Conservation (phyloP, 495 filamentous ascomycete genomes). For the Cenococcum geophilum region DNA sequence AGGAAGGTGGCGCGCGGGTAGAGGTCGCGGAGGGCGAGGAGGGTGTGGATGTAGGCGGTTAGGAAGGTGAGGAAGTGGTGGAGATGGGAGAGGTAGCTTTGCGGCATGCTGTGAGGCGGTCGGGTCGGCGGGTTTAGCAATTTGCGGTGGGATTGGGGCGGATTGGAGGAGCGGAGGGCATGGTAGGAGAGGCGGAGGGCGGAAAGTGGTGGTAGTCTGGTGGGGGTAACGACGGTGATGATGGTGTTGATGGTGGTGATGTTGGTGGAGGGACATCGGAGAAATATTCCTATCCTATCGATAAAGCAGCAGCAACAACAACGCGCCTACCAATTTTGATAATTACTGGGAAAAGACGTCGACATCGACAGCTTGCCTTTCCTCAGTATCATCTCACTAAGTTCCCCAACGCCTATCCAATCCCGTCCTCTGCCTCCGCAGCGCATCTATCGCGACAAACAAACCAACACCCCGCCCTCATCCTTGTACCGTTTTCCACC, state of each 20-base stretch:
- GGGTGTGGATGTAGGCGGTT: slow-evolving; percentile 82
- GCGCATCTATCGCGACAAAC: not conserved
- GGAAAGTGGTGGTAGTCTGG: no score
- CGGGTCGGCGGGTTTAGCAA: not conserved
- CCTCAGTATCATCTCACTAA: not conserved
- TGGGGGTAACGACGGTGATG: no score
- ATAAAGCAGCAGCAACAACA: slow-evolving; percentile 1
- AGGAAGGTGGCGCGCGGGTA: slow-evolving; percentile 81
- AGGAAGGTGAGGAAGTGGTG: slow-evolving; percentile 69
- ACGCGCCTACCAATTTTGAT: not conserved
- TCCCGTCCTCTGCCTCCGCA: not conserved
- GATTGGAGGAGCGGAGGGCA: not conserved
- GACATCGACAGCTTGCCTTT: not conserved
- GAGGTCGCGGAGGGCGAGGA: slow-evolving; percentile 78
- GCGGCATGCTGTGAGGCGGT: slow-evolving; percentile 27
- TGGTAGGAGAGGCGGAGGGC: not conserved
- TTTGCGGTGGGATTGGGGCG: no score
- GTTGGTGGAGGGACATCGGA: not conserved
- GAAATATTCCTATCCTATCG: not conserved
- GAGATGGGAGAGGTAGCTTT: slow-evolving; percentile 47
- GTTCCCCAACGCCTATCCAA: not conserved
- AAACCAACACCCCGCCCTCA: not conserved
- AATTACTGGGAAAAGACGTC: not conserved
- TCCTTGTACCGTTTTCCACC: not conserved
- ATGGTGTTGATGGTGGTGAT: no score